Evolutionary conservation across 768 basidiomycete species (phyloP).

Genomic region (Amanita subjunquillea): DNA sequence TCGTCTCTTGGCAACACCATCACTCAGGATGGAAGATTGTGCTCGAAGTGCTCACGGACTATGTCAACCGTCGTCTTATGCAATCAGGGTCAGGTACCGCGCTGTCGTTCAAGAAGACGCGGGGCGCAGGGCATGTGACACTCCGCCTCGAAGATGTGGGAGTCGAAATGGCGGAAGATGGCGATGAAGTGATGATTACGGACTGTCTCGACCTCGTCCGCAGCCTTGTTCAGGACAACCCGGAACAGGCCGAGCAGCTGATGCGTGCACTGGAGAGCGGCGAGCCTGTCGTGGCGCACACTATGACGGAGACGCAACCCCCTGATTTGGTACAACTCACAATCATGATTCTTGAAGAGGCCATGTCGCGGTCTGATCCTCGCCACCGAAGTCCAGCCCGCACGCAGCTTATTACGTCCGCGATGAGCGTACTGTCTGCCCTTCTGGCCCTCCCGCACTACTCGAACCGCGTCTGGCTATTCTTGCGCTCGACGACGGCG

Average conservation of each 20-base stretch:
- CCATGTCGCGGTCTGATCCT: slow-evolving; percentile 45
- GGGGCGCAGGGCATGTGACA: slow-evolving; percentile 25
- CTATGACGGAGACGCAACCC: slow-evolving; percentile 40
- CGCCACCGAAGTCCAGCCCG: slow-evolving; percentile 31
- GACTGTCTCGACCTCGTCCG: slow-evolving; percentile 74
- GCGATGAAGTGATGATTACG: slow-evolving; percentile 56
- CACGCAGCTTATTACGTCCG: slow-evolving; percentile 63
- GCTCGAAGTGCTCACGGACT: slow-evolving; percentile 72
- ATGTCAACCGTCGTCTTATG: slow-evolving; percentile 48
- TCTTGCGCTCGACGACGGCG: slow-evolving; percentile 67
- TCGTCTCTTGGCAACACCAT: slow-evolving; percentile 71
- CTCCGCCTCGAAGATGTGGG: slow-evolving; percentile 61
- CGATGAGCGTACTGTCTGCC: slow-evolving; percentile 73
- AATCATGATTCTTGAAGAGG: slow-evolving; percentile 73
- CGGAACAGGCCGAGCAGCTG: slow-evolving; percentile 50
- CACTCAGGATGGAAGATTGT: slow-evolving; percentile 84
- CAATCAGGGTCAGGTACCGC: slow-evolving; percentile 31
- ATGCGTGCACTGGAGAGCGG: slow-evolving; percentile 58
- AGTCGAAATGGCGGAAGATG: slow-evolving; percentile 52
- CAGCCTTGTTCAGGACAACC: slow-evolving; percentile 64
- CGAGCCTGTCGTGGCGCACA: slow-evolving; percentile 40
- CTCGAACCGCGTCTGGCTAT: slow-evolving; percentile 83
- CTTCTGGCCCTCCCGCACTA: slow-evolving; percentile 65
- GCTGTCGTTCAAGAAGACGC: slow-evolving; percentile 41
- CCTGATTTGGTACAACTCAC: slow-evolving; percentile 74